Conservation (phyloP, 495 filamentous ascomycete species). For the Neurospora sp. region DNA sequence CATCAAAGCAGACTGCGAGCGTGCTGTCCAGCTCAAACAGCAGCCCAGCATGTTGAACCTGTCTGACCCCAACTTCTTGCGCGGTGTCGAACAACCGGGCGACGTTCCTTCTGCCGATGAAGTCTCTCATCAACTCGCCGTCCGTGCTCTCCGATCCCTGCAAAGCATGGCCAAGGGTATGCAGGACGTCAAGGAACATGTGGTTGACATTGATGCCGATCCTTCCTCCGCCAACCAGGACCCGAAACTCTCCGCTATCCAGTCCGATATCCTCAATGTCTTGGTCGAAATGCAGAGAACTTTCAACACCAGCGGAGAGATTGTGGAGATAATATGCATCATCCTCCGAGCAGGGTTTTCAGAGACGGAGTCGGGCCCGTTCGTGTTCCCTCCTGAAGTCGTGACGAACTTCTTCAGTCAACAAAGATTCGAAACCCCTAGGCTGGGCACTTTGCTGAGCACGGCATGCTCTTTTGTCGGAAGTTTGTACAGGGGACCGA, state of each 20-base stretch:
- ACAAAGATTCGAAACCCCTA: conserved; percentile 52
- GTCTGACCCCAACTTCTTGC: conserved; percentile 20
- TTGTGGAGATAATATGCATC: conserved; percentile 66
- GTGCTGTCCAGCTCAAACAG: conserved; percentile 24
- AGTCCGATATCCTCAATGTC: conserved; percentile 44
- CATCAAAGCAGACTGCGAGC: conserved; percentile 51
- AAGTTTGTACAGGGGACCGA: conserved; percentile 45
- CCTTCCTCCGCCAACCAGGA: neutral
- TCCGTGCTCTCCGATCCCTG: conserved; percentile 63
- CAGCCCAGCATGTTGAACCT: conserved; percentile 23
- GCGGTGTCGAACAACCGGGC: conserved; percentile 21
- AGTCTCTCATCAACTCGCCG: conserved; percentile 42
- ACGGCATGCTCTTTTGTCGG: conserved; percentile 70
- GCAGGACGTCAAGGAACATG: conserved; percentile 58
- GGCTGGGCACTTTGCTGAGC: conserved; percentile 62
- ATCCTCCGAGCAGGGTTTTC: conserved; percentile 71
- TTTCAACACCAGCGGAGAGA: conserved; percentile 52
- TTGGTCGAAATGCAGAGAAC: conserved; percentile 41
- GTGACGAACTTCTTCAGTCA: conserved; percentile 62
- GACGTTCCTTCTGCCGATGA: conserved; percentile 20
- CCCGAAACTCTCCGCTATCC: conserved; percentile 10
- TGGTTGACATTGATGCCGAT: conserved; percentile 53
- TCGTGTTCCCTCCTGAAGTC: conserved; percentile 63
- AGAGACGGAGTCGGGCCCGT: conserved; percentile 63
- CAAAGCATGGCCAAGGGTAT: conserved; percentile 70